Conservation (phyloP, 2,329 filamentous ascomycete species). For the Talaromyces rugulosus region DNA sequence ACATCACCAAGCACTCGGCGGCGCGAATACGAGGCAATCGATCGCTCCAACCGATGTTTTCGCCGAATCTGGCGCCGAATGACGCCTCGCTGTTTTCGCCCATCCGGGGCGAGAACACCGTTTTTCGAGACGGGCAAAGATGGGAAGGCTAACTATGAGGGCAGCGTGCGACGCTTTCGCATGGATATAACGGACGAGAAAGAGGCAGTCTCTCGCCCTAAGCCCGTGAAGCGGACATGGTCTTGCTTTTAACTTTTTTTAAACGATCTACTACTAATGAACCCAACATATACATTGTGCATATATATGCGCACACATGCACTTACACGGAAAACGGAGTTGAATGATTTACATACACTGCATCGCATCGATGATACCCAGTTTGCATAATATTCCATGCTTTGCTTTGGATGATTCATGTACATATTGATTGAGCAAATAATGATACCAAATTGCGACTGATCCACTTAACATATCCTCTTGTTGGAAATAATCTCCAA, state of each 20-base stretch:
- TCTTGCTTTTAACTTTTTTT: conserved; percentile 9
- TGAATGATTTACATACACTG: not conserved
- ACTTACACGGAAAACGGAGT: not conserved
- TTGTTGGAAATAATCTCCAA: not conserved
- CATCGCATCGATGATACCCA: conserved; percentile 7
- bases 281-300: not conserved
- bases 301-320: not conserved
- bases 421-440: not conserved
- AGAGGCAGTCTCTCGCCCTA: not conserved
- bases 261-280: not conserved
- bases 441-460: not conserved
- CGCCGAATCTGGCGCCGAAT: conserved; percentile 40
- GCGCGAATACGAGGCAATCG: conserved; percentile 52
- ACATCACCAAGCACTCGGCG: conserved; percentile 41
- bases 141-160: conserved; percentile 36
- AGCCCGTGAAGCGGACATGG: conserved; percentile 8
- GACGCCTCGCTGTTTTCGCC: conserved; percentile 38
- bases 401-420: not conserved
- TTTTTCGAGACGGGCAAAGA: conserved; percentile 36
- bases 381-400: not conserved
- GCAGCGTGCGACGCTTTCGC: conserved; percentile 42
- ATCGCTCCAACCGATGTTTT: conserved; percentile 38
- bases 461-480: not conserved
- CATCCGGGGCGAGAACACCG: conserved; percentile 26
- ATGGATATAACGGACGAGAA: conserved; percentile 37